Evolutionary conservation across 192 early-diverging fungal genomes (phyloP).

Genomic region (Coemansia sp.): DNA sequence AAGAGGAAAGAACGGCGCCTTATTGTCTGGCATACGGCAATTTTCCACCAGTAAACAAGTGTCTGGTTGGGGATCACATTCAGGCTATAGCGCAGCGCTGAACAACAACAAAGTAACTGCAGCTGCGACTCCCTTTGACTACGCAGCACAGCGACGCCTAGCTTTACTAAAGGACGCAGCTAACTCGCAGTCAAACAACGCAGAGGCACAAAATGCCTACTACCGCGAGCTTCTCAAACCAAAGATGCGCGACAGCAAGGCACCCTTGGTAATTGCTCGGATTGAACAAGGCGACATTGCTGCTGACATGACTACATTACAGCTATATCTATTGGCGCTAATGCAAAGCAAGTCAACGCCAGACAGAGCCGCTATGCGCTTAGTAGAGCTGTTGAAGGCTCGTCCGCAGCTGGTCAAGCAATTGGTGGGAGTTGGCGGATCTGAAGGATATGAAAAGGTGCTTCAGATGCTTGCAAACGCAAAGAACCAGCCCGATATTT

Average conservation of each 20-base stretch:
- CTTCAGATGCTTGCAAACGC: conserved; percentile 45
- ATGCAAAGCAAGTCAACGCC: conserved; percentile 44
- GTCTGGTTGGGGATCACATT: conserved; percentile 42
- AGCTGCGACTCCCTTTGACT: conserved; percentile 20
- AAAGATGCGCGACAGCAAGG: conserved; percentile 24
- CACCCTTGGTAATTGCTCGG: conserved; percentile 43
- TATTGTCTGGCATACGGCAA: conserved; percentile 9
- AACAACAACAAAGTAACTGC: conserved; percentile 1
- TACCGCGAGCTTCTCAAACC: conserved; percentile 48
- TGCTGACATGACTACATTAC: conserved; percentile 39
- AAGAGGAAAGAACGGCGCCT: neutral
- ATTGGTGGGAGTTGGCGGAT: conserved; percentile 27
- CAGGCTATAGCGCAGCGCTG: conserved; percentile 14
- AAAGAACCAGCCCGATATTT: conserved; percentile 3
- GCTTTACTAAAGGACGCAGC: conserved; percentile 33
- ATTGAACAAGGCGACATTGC: conserved; percentile 45
- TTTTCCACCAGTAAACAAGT: conserved; percentile 34
- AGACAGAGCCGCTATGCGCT: conserved; percentile 45
- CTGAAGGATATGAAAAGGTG: conserved; percentile 37
- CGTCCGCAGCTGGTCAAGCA: conserved; percentile 41
- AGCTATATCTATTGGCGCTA: conserved; percentile 47
- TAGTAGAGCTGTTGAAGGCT: conserved; percentile 42
- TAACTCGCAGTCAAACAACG: conserved; percentile 19
- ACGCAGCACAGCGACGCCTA: conserved; percentile 31
- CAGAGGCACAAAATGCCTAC: conserved; percentile 44